phyloP scores from a whole-genome alignment of 805 yeast genomes.

The Clavispora carvajalis region DNA sequence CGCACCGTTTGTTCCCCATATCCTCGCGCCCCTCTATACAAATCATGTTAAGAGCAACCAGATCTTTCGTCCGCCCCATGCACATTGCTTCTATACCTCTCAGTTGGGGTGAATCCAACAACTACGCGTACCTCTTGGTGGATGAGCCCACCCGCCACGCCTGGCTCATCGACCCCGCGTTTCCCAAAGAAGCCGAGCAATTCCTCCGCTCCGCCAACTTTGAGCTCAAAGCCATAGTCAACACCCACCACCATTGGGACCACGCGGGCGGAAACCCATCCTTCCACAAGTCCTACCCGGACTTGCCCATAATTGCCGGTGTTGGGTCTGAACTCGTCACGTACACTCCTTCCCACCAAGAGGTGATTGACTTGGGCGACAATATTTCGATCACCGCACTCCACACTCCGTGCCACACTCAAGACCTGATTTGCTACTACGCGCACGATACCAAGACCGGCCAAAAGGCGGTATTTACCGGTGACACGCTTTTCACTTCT shows the following conservation, averaged over 20 bases:
- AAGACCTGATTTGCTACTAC: slow-evolving; percentile 88
- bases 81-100: slow-evolving; percentile 77
- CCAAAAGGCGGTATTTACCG: slow-evolving; percentile 80
- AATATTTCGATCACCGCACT: slow-evolving; percentile 66
- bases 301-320: slow-evolving; percentile 76
- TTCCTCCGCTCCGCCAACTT: slow-evolving; percentile 41
- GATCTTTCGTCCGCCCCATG: slow-evolving; percentile 42
- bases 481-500: slow-evolving; percentile 89
- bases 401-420: slow-evolving; percentile 97
- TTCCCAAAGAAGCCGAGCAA: slow-evolving; percentile 56
- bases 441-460: slow-evolving; percentile 59
- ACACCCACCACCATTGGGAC: slow-evolving; percentile 95
- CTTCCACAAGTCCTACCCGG: slow-evolving; percentile 36
- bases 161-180: slow-evolving; percentile 92
- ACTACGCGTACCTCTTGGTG: slow-evolving; percentile 75
- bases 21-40: too few relatives aligned
- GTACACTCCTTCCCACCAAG: slow-evolving; percentile 62
- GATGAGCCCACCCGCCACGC: slow-evolving; percentile 64
- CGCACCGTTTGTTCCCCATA: too few relatives aligned
- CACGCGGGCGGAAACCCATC: slow-evolving; percentile 82
- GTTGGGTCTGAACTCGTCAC: slow-evolving; percentile 71
- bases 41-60: not conserved
- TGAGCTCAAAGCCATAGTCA: slow-evolving; percentile 71
- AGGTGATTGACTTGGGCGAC: slow-evolving; percentile 58
- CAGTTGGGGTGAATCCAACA: slow-evolving; percentile 95